Conservation (phyloP, 169 alveolate species). For the Eimeria falciformis region DNA sequence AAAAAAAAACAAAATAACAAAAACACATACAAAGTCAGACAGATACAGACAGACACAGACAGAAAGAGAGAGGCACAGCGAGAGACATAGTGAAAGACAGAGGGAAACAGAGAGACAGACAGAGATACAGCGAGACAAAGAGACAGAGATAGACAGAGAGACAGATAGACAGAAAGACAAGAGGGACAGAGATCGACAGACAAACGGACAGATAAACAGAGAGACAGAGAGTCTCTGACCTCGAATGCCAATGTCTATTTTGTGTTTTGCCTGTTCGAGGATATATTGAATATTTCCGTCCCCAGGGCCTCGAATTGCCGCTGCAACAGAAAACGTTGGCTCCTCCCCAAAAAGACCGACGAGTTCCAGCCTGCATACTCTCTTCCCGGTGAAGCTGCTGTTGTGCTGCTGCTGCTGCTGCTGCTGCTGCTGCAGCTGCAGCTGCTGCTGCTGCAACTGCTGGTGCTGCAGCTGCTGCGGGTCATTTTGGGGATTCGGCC, state of each 20-base stretch:
- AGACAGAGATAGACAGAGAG: background rate
- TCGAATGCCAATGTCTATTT: constrained; percentile 84
- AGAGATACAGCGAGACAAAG: background rate
- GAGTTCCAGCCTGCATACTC: constrained; percentile 86
- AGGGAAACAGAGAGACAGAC: background rate
- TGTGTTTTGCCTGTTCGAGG: constrained; percentile 84
- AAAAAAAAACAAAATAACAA: background rate
- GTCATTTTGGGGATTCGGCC: background rate
- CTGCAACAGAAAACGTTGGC: constrained; percentile 88
- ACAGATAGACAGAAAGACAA: too few species aligned
- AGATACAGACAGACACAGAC: background rate
- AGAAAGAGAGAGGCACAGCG: background rate
- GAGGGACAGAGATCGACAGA: background rate
- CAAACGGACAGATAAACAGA: background rate
- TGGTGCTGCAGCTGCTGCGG: constrained; percentile 22
- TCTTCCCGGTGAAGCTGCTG: constrained; percentile 50
- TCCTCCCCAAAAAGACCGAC: constrained; percentile 88
- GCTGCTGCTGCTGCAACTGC: constrained; percentile 51
- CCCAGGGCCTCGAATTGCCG: constrained; percentile 84
- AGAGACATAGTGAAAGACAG: too few species aligned
- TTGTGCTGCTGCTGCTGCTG: background rate
- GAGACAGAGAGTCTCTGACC: constrained; percentile 70
- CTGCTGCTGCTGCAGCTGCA: constrained; percentile 49
- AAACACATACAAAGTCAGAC: background rate
- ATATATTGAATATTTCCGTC: constrained; percentile 86